Base-by-base conservation (phyloP, 2,329 filamentous ascomycete species). In the Xylaria digitata region DNA sequence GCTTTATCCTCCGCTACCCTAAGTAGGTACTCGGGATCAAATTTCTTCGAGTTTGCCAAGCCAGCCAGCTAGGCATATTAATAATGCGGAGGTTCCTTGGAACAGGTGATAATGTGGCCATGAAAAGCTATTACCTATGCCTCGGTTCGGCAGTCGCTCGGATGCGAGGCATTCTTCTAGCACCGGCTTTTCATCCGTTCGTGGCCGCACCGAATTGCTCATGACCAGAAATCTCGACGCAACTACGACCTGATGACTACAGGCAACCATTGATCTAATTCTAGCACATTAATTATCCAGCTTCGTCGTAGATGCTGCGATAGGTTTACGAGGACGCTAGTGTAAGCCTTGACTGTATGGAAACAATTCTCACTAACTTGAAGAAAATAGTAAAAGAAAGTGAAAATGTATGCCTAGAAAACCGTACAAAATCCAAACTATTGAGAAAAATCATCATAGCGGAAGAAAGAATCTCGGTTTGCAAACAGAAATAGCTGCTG, bases 41-140 rank as follows among this genome's bases (percentile, higher is more conserved):
- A 19, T 61, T 48, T 17, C 40, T 13, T 62, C 23, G 17, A 9
- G 19, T 32, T 43, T 46, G 26, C 56, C 57, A 21, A 50, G 34
- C 17, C 23, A 23, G 13, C 9, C 21, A 19, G 5, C 17, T 50
- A 19, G n/a, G 30, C 23, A 55, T 56, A n/a, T 4, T 46, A 5
- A 17, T n/a, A n/a, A n/a, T n/a, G 40, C 30, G 32, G 46, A 43
- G 37, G 32, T 19, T 9, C n/a, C 19, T 30, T 19, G 32, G 19
- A 11, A 30, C 32, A 40, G 26, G 42, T 40, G 49, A 26, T 50
- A n/a, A 8, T 11, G 2, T 15, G 42, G 21, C 13, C 6, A 11
- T n/a, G 21, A 21, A 37, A 4, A 48, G 43, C 40, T 21, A 15
- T 37, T 11, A n/a, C 0, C 55, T 42, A 30, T 49, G 23, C 32